Conservation (phyloP, 73 alveolate genomes). For the Paramecium octaurelia region DNA sequence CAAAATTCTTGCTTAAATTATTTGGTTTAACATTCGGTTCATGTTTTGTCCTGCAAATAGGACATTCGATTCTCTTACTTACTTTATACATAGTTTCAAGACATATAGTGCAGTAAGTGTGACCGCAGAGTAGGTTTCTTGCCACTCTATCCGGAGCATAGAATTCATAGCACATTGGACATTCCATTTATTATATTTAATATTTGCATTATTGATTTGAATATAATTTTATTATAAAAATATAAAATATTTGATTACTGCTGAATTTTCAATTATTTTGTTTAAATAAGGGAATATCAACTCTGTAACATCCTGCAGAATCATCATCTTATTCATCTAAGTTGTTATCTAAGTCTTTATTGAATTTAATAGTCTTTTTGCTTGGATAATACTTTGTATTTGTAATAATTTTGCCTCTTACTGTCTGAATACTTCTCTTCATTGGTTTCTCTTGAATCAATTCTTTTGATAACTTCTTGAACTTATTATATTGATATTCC, state of each 20-base stretch:
- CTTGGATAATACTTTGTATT: background rate
- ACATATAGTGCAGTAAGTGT: slow-evolving; percentile 83
- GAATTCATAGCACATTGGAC: slow-evolving; percentile 76
- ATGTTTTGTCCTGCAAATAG: slow-evolving; percentile 76
- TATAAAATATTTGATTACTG: background rate
- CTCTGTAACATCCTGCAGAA: background rate
- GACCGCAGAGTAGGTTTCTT: slow-evolving; percentile 78
- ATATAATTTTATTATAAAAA: background rate
- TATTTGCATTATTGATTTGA: background rate
- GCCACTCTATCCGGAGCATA: slow-evolving; percentile 73
- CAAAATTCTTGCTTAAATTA: slow-evolving; percentile 73
- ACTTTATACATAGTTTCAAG: slow-evolving; percentile 63
- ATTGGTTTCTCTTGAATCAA: background rate
- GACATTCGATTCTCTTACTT: slow-evolving; percentile 66
- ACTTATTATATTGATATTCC: background rate
- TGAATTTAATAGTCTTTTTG: background rate
- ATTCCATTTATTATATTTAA: slow-evolving; percentile 70
- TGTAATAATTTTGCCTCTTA: background rate
- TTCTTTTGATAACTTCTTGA: background rate
- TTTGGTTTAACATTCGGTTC: slow-evolving; percentile 64
- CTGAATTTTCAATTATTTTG: background rate
- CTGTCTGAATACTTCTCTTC: background rate
- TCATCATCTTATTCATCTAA: background rate
- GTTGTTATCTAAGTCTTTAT: background rate
- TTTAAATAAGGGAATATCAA: background rate